Percentiles rank a stretch among this genome's conserved stretches.
Evolutionary conservation across 169 alveolate genomes (phyloP).

Genomic region (Miamiensis avidus): DNA sequence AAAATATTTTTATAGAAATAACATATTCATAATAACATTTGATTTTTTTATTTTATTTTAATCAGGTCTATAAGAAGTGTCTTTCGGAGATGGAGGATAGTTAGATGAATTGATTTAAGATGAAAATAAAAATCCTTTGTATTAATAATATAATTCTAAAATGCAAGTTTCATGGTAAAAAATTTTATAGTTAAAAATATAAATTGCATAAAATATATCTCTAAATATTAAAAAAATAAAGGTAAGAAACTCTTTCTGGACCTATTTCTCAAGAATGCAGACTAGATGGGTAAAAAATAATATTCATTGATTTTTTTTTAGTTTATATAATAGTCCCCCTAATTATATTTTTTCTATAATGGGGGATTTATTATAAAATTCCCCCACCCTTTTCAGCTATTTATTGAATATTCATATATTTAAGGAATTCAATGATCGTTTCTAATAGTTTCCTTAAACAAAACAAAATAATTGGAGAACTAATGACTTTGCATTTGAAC

Average conservation of each 20-base stretch:
- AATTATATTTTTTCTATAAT: background rate
- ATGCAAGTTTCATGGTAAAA: constrained; percentile 10
- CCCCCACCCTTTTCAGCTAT: too few species aligned
- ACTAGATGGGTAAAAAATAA: background rate
- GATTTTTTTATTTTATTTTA: too few species aligned
- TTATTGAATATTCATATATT: too few species aligned
- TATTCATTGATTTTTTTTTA: too few species aligned
- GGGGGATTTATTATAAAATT: too few species aligned
- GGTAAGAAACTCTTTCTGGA: background rate
- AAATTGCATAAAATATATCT: too few species aligned
- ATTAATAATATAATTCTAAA: background rate
- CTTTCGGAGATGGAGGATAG: background rate
- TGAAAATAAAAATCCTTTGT: background rate
- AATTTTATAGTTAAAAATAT: constrained; percentile 1
- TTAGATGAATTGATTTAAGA: constrained; percentile 3
- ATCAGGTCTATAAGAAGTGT: constrained; percentile 18
- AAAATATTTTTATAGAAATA: background rate
- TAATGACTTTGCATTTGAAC: constrained; percentile 14
- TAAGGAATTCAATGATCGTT: too few species aligned
- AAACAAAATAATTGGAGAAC: too few species aligned
- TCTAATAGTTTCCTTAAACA: too few species aligned
- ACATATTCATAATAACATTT: background rate
- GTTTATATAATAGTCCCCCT: too few species aligned
- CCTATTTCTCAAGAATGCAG: background rate
- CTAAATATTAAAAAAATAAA: too few species aligned